These are phyloP conservation scores for Ceratopteris richardii DNA, from an alignment of 75 land plant genomes.

Conservation along the genomic window DNA sequence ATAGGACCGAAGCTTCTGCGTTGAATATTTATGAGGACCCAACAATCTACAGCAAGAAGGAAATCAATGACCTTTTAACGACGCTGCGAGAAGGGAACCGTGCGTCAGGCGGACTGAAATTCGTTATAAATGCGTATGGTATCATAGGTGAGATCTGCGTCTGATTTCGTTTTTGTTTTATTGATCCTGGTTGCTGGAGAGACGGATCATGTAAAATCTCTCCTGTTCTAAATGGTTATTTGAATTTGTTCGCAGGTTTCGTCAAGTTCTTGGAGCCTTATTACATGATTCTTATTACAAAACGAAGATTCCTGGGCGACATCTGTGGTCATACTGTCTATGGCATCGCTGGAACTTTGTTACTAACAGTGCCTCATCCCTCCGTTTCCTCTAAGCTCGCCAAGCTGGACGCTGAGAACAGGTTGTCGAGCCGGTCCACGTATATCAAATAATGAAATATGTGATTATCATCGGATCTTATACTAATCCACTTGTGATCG, in stretches of 20 bases:
- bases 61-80: no score
- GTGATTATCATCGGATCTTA: neutral
- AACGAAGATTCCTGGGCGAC: conserved; percentile 53
- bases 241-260: conserved; percentile 54
- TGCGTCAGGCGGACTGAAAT: no score
- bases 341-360: conserved; percentile 38
- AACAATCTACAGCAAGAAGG: no score
- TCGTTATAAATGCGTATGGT: no score
- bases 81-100: no score
- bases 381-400: conserved; percentile 24
- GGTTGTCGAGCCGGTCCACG: conserved; percentile 33
- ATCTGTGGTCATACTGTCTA: conserved; percentile 62
- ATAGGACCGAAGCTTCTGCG: no score
- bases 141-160: no score
- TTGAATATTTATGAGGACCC: no score
- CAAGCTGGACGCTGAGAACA: conserved; percentile 49
- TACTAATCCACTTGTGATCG: neutral
- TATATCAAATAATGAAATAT: neutral
- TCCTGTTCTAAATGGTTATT: no score
- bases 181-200: no score
- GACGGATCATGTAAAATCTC: no score
- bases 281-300: conserved; percentile 69
- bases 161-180: no score
- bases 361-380: conserved; percentile 55
- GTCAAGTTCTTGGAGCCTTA: conserved; percentile 72